Evolutionary conservation across 2,329 filamentous ascomycete species (phyloP).

Genomic region (Xylariales sp.): DNA sequence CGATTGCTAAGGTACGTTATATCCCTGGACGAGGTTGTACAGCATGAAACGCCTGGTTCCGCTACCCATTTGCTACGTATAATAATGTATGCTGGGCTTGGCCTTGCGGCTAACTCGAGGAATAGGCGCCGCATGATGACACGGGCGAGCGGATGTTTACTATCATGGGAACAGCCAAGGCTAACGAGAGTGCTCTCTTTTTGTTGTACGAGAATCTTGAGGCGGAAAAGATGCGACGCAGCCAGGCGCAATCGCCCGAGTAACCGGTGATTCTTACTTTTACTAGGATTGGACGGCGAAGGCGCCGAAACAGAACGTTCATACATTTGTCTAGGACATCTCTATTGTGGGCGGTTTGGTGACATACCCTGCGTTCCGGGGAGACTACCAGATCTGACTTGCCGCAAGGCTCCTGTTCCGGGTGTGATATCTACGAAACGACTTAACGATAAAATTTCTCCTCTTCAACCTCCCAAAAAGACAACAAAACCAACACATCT

Average conservation of each 20-base stretch:
- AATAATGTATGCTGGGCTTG: not conserved
- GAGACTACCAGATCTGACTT: slow-evolving; percentile 69
- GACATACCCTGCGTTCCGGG: slow-evolving; percentile 57
- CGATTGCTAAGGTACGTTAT: slow-evolving; percentile 82
- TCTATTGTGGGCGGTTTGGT: slow-evolving; percentile 62
- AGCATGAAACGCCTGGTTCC: not conserved
- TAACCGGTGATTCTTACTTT: slow-evolving; percentile 50
- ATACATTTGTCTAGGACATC: slow-evolving; percentile 52
- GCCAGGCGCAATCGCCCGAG: slow-evolving; percentile 73
- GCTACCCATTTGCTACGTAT: not conserved
- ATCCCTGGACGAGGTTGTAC: not conserved
- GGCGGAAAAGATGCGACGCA: slow-evolving; percentile 98
- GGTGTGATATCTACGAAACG: slow-evolving; percentile 57
- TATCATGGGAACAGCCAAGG: slow-evolving; percentile 93
- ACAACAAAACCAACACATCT: slow-evolving; percentile 44
- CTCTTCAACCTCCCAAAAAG: slow-evolving; percentile 40
- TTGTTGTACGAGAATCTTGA: slow-evolving; percentile 98
- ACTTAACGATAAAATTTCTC: slow-evolving; percentile 54
- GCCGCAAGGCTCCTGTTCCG: slow-evolving; percentile 68
- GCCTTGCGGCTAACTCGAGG: slow-evolving; percentile 33
- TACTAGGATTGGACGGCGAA: slow-evolving; percentile 41
- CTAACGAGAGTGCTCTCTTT: slow-evolving; percentile 95
- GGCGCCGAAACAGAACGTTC: slow-evolving; percentile 47
- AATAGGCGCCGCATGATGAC: slow-evolving; percentile 88
- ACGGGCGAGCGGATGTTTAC: slow-evolving; percentile 99